Evolutionary conservation across 345 rosid species (phyloP), one percentile per base, ranked within the genome.

Genomic region (Anacardium occidentale): DNA sequence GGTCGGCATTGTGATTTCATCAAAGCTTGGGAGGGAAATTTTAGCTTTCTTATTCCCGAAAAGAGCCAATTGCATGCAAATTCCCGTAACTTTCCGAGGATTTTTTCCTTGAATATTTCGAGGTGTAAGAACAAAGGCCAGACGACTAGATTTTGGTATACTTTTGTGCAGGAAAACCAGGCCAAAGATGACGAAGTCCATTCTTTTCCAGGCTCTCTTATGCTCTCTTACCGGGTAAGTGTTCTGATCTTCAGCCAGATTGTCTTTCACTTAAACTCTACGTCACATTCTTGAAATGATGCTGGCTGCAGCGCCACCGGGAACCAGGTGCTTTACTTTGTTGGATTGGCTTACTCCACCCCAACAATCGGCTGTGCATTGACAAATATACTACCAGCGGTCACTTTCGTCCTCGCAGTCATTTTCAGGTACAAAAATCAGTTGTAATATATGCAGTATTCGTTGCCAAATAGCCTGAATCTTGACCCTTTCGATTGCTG

Each of bases 171-270:
- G 99, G 85, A 92, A 89, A 77, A 83, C 92, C 34, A 89, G 90
- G 75, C 97, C 98, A 42, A 89, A 79, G 83, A 80, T 95, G 74
- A 88, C 91, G 15, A 26, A 42, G 64, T 62, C 50, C 10, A 72
- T 95, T 74, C 78, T 95, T 54, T 70, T 89, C 67, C 86, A 87
- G 77, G 59, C 83, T 58, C 89, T 92, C 85, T 73, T 89, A 25
- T 90, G 98, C 68, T 95, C 99, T 66, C 66, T 92, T 40, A 95
- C 99, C 0, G 99, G 98, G 99, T 90, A 88, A 77, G 58, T 58
- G 18, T 24, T 13, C 32, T 40, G 14, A 42, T 48, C 34, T 32
- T 12, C 12, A 48, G 21, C 24, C 17, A 24, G 15, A 44, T 14
- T 4, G 8, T 48, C 1, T 34, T 34, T 34, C 40, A 5, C 40